Evolutionary conservation across 495 filamentous ascomycete species (phyloP).

Genomic region (Daldinia bambusicola): DNA sequence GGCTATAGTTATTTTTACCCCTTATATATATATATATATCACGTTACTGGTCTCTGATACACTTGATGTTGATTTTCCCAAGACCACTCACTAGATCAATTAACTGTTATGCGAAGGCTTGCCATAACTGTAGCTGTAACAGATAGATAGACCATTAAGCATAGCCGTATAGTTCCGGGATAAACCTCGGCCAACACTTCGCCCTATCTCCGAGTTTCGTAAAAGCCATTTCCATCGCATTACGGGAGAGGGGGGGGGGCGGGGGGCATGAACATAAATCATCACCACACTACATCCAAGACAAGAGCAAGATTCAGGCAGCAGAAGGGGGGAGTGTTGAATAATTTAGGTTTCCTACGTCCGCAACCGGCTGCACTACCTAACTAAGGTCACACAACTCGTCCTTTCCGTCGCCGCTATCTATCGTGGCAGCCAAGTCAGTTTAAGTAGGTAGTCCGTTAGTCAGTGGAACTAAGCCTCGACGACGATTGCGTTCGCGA

Average conservation of each 20-base stretch:
- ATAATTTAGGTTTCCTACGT: slow-evolving; percentile 46
- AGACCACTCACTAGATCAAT: too few species aligned
- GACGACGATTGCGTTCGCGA: not conserved
- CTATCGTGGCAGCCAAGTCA: too few species aligned
- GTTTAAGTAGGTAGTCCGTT: not conserved
- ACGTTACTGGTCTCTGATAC: not conserved
- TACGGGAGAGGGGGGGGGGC: too few species aligned
- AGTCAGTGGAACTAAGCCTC: not conserved
- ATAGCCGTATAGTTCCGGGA: too few species aligned
- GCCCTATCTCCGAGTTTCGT: not conserved
- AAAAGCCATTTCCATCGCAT: not conserved
- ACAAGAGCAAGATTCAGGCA: not conserved
- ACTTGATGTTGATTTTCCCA: too few species aligned
- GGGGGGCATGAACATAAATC: not conserved
- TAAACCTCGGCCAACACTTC: not conserved
- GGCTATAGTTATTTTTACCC: slow-evolving; percentile 20
- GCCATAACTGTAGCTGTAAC: not conserved
- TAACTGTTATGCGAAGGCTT: not conserved
- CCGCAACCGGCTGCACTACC: slow-evolving; percentile 22
- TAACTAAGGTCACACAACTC: slow-evolving; percentile 1
- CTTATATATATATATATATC: slow-evolving; percentile 20
- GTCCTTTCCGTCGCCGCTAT: not conserved
- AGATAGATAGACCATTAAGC: too few species aligned
- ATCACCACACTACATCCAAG: not conserved
- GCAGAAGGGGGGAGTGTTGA: slow-evolving; percentile 13